Percentiles rank a stretch among this genome's conserved stretches.
These are phyloP conservation scores for Sphagnum magellanicum DNA, from an alignment of 228 moss, liverwort and hornwort genomes.

Conservation along the genomic window DNA sequence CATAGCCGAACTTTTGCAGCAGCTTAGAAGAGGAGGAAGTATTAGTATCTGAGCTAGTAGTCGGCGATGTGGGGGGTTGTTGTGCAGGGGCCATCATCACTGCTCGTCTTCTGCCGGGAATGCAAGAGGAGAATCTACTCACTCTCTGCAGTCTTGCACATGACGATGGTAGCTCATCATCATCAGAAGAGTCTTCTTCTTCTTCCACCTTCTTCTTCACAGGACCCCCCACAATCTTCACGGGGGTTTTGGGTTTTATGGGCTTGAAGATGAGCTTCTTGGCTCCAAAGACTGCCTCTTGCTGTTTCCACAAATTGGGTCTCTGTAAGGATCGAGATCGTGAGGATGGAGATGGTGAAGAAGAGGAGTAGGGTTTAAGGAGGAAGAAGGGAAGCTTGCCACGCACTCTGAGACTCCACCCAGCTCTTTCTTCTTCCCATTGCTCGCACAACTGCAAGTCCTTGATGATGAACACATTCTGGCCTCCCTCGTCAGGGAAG, in stretches of 20 bases:
- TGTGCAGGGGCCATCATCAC: too few relatives aligned
- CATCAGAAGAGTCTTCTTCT: not conserved
- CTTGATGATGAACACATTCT: slow-evolving; percentile 19
- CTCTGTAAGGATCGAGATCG: slow-evolving; percentile 7
- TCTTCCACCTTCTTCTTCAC: slow-evolving; percentile 11
- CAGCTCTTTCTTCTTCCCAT: slow-evolving; percentile 45
- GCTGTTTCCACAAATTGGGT: not conserved
- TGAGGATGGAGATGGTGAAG: slow-evolving; percentile 13
- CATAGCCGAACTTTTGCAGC: too few relatives aligned
- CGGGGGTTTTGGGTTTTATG: not conserved
- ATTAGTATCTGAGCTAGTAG: too few relatives aligned
- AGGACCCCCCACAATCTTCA: slow-evolving; percentile 7
- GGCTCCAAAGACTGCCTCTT: slow-evolving; percentile 3
- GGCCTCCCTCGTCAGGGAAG: slow-evolving; percentile 41
- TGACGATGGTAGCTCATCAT: too few relatives aligned
- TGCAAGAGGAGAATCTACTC: too few relatives aligned
- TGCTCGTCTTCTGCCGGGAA: too few relatives aligned
- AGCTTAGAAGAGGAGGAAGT: too few relatives aligned
- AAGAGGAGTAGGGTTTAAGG: slow-evolving; percentile 1
- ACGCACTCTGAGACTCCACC: slow-evolving; percentile 36
- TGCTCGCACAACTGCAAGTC: slow-evolving; percentile 47
- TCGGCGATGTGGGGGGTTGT: too few relatives aligned
- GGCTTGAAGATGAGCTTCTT: slow-evolving; percentile 3
- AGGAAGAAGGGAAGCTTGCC: slow-evolving; percentile 7
- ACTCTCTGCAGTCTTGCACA: too few relatives aligned